phyloP scores from a whole-genome alignment of 2,329 filamentous ascomycete species.

The Rutstroemia sydowiana region DNA sequence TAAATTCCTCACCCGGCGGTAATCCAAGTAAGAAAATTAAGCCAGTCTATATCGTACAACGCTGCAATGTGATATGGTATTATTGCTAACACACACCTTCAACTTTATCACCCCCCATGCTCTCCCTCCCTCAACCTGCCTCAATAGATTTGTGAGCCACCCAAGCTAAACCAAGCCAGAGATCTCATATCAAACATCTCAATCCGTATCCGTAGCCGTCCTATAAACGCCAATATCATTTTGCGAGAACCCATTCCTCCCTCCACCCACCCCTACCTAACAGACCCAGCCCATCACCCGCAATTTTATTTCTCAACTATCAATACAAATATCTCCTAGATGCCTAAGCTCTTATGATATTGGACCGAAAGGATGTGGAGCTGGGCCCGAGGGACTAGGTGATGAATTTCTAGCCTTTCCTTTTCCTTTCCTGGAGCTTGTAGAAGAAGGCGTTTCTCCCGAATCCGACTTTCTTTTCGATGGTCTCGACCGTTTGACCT shows the following conservation, averaged over 20 bases:
- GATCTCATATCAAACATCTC: not conserved
- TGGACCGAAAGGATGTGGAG: slow-evolving; percentile 6
- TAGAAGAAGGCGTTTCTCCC: not conserved
- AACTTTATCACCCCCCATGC: no score
- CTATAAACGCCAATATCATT: no score
- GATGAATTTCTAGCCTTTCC: slow-evolving; percentile 5
- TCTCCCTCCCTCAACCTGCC: no score
- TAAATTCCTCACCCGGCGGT: no score
- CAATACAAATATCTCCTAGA: not conserved
- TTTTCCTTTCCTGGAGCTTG: slow-evolving; percentile 8
- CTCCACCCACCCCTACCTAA: not conserved
- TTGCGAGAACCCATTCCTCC: not conserved
- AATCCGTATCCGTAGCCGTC: no score
- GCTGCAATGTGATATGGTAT: no score
- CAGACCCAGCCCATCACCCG: not conserved
- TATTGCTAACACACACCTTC: no score
- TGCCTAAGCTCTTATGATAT: not conserved
- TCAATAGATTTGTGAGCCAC: no score
- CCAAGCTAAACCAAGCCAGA: not conserved
- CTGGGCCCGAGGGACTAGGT: not conserved
- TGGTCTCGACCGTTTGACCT: slow-evolving; percentile 23
- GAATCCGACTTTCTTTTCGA: slow-evolving; percentile 22
- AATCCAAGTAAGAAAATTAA: no score
- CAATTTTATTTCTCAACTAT: not conserved
- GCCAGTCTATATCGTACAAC: no score